phyloP scores from a whole-genome alignment of 805 yeast genomes.

The Kazachstania viticola region DNA sequence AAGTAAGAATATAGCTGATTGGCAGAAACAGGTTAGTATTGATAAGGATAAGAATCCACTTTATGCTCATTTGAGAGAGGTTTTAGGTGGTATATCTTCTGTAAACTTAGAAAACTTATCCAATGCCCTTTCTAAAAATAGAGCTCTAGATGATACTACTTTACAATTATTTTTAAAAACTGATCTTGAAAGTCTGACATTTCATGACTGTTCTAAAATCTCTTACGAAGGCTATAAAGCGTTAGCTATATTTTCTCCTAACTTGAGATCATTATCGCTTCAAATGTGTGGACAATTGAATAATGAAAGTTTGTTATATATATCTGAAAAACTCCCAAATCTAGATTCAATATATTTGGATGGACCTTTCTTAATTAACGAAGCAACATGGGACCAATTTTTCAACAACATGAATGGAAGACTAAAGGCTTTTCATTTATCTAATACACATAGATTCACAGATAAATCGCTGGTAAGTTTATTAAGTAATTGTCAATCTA shows the following conservation, averaged over 20 bases:
- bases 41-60: constrained; percentile 6
- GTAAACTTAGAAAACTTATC: constrained; percentile 61
- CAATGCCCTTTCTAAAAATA: constrained; percentile 65
- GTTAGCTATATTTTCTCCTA: constrained; percentile 72
- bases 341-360: constrained; percentile 54
- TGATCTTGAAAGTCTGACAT: constrained; percentile 43
- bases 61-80: constrained; percentile 36
- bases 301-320: constrained; percentile 59
- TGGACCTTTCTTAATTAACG: constrained; percentile 82
- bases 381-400: constrained; percentile 64
- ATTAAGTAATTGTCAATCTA: constrained; percentile 47
- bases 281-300: constrained; percentile 91
- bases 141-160: constrained; percentile 67
- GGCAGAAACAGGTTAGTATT: constrained; percentile 13
- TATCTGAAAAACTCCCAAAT: constrained; percentile 43
- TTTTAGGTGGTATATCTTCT: constrained; percentile 77
- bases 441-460: constrained; percentile 76
- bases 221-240: constrained; percentile 51
- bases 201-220: constrained; percentile 89
- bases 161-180: constrained; percentile 62
- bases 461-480: constrained; percentile 53
- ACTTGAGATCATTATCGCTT: constrained; percentile 50
- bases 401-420: constrained; percentile 47
- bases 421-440: constrained; percentile 48
- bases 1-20: constrained; percentile 32